Percentiles rank a stretch among this genome's conserved stretches.
Conservation (phyloP, 2,329 filamentous ascomycete species). For the Chrysoporthe deuterocubensis region DNA sequence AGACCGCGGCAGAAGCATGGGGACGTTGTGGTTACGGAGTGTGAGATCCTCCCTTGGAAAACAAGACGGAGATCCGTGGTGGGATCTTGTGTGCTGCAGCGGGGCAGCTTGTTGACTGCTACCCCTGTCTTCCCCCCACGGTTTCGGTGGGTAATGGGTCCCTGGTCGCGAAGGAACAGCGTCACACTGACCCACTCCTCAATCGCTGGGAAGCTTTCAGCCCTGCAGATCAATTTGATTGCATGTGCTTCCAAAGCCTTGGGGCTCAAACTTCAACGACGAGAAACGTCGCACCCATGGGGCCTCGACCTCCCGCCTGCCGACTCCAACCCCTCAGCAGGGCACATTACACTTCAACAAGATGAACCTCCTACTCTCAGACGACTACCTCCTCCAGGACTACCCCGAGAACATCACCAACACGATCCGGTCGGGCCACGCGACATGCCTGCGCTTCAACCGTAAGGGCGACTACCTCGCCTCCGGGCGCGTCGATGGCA, state of each 20-base stretch:
- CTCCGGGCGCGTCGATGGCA: slow-evolving; percentile 91
- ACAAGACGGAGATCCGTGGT: neutral
- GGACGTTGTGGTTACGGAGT: neutral
- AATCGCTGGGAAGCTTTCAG: slow-evolving; percentile 20
- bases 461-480: slow-evolving; percentile 93
- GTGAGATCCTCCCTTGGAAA: neutral
- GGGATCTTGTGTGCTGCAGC: neutral
- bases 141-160: slow-evolving; percentile 7
- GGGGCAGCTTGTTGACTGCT: slow-evolving; percentile 3
- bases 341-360: slow-evolving; percentile 12
- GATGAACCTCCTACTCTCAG: slow-evolving; percentile 65
- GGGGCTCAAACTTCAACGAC: too few relatives aligned
- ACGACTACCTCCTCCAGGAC: slow-evolving; percentile 72
- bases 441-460: slow-evolving; percentile 80
- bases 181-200: slow-evolving; percentile 9
- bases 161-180: slow-evolving; percentile 15
- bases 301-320: neutral
- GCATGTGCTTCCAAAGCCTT: slow-evolving; percentile 7
- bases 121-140: slow-evolving; percentile 18
- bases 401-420: slow-evolving; percentile 90
- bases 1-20: slow-evolving; percentile 1
- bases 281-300: neutral
- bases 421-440: slow-evolving; percentile 75
- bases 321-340: slow-evolving; percentile 11
- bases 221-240: slow-evolving; percentile 24